Evolutionary conservation across 1,284 basidiomycete genomes (phyloP).

Genomic region (Inonotus hispidus): DNA sequence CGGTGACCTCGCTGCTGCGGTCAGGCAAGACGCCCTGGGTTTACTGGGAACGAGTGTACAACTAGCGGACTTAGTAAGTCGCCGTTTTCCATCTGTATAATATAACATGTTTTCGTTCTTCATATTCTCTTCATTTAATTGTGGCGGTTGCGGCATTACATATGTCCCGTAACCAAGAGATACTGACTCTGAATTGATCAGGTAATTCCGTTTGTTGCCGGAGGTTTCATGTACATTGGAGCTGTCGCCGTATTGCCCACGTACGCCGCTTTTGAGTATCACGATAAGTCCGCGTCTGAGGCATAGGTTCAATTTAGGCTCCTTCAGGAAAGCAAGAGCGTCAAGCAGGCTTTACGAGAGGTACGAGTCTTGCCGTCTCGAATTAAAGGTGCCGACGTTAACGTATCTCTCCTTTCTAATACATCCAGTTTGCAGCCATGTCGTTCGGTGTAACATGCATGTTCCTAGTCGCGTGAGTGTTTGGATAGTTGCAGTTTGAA

Average conservation of each 20-base stretch:
- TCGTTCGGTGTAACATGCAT: slow-evolving; percentile 83
- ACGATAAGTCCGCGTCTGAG: slow-evolving; percentile 15
- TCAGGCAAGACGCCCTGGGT: slow-evolving; percentile 67
- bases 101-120: neutral
- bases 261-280: slow-evolving; percentile 38
- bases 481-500: slow-evolving; percentile 6
- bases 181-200: slow-evolving; percentile 26
- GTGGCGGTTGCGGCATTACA: slow-evolving; percentile 14
- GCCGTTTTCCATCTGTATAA: neutral
- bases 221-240: slow-evolving; percentile 90
- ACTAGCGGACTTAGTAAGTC: slow-evolving; percentile 68
- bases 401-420: slow-evolving; percentile 1
- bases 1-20: slow-evolving; percentile 60
- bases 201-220: slow-evolving; percentile 89
- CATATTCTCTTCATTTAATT: neutral
- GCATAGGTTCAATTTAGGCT: slow-evolving; percentile 42
- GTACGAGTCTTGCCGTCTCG: slow-evolving; percentile 35
- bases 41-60: slow-evolving; percentile 77
- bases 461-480: slow-evolving; percentile 80
- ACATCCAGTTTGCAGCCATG: slow-evolving; percentile 78
- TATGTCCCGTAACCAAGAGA: slow-evolving; percentile 20
- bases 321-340: slow-evolving; percentile 80
- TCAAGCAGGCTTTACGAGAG: slow-evolving; percentile 81
- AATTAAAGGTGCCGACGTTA: neutral
- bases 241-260: slow-evolving; percentile 86